These are phyloP conservation scores for Podospora bellae-mahoneyi DNA, from an alignment of 495 filamentous ascomycete genomes.

Conservation along the genomic window DNA sequence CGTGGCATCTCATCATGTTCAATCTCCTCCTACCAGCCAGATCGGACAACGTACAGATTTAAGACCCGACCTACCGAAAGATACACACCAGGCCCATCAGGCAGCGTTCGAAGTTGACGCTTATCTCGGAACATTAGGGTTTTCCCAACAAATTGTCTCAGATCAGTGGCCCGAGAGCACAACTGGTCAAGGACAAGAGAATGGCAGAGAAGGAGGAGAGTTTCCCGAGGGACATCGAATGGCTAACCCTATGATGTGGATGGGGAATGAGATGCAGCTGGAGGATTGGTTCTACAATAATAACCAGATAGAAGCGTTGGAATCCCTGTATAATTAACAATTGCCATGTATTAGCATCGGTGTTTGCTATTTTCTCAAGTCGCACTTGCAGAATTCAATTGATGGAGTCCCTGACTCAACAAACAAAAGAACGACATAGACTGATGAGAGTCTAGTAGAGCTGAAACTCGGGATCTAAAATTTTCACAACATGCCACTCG, in stretches of 20 bases:
- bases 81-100: background rate
- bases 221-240: conserved; percentile 7
- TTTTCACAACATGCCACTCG: too few relatives aligned
- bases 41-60: background rate
- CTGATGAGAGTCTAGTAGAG: too few relatives aligned
- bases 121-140: conserved; percentile 22
- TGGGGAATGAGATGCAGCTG: conserved; percentile 44
- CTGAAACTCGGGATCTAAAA: too few relatives aligned
- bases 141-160: conserved; percentile 6
- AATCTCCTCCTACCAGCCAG: conserved; percentile 23
- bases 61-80: background rate
- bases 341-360: too few relatives aligned
- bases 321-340: background rate
- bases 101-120: conserved; percentile 16
- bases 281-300: conserved; percentile 65
- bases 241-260: conserved; percentile 28
- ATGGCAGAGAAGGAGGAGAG: conserved; percentile 13
- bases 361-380: too few relatives aligned
- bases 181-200: background rate
- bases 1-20: conserved; percentile 58
- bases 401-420: too few relatives aligned
- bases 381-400: too few relatives aligned
- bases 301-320: conserved; percentile 46
- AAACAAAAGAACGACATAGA: too few relatives aligned
- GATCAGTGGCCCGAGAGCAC: background rate